Evolutionary conservation across 225 moss, liverwort and hornwort genomes (phyloP).

Genomic region (Ulota crispa): DNA sequence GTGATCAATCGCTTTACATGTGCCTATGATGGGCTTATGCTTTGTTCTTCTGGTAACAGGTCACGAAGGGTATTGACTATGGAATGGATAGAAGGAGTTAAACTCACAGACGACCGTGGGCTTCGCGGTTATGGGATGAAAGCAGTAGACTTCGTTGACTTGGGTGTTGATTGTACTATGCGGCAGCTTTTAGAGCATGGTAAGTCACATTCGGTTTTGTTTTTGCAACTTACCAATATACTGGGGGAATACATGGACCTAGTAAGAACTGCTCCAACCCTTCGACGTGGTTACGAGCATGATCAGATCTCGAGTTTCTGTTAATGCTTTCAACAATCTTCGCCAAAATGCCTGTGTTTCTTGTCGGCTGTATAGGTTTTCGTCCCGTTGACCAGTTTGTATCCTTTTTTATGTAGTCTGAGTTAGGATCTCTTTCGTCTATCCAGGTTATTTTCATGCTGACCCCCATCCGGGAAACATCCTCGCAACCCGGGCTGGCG

Average conservation of each 20-base stretch:
- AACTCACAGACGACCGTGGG: conserved; percentile 60
- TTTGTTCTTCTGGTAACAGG: conserved; percentile 35
- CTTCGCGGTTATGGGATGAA: conserved; percentile 50
- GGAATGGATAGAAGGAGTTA: conserved; percentile 74
- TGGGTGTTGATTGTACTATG: conserved; percentile 71
- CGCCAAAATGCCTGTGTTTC: conserved; percentile 9
- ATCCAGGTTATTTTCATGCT: conserved; percentile 70
- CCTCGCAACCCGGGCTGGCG: conserved; percentile 61
- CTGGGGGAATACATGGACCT: background rate
- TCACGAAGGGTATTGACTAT: conserved; percentile 68
- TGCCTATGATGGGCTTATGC: conserved; percentile 12
- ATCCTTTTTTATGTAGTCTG: background rate
- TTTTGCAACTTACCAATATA: background rate
- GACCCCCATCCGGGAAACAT: conserved; percentile 71
- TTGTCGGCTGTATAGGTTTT: conserved; percentile 2
- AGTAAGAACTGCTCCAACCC: background rate
- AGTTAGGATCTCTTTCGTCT: conserved; percentile 11
- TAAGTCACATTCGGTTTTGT: conserved; percentile 12
- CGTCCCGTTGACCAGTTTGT: conserved; percentile 10
- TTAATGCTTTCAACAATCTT: conserved; percentile 1
- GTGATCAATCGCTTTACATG: background rate
- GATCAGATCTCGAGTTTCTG: background rate
- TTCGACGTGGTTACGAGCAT: conserved; percentile 2
- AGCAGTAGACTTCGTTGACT: conserved; percentile 67
- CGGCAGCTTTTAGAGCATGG: conserved; percentile 69